phyloP scores from a whole-genome alignment of 768 basidiomycete species.

The Pholiota conissans region DNA sequence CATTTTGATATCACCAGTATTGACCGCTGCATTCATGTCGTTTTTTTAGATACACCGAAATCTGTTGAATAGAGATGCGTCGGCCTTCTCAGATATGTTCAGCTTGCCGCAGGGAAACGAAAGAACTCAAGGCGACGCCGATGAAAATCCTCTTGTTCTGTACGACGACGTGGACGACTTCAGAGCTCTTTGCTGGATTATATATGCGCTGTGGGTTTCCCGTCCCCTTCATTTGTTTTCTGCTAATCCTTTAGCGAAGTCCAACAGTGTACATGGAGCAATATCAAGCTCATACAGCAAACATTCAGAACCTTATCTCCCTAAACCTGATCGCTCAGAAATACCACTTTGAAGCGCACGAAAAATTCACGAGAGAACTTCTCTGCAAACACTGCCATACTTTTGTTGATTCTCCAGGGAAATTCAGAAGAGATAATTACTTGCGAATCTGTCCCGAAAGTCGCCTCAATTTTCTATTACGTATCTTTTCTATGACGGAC shows the following conservation, averaged over 20 bases:
- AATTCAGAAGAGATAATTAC: neutral
- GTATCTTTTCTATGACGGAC: neutral
- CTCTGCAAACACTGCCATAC: neutral
- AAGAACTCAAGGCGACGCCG: neutral
- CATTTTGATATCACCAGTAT: too few relatives aligned
- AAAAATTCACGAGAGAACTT: neutral
- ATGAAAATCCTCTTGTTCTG: conserved; percentile 15
- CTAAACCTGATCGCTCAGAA: neutral
- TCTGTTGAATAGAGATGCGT: conserved; percentile 11
- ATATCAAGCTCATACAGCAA: neutral
- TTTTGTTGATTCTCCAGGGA: too few relatives aligned
- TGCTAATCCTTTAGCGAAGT: neutral
- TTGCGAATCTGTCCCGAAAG: neutral
- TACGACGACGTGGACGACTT: conserved; percentile 15
- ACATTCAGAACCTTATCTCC: neutral
- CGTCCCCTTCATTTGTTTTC: too few relatives aligned
- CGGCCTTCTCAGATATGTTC: conserved; percentile 16
- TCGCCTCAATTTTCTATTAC: neutral
- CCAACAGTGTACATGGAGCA: neutral
- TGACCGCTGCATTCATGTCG: neutral
- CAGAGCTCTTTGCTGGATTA: conserved; percentile 18
- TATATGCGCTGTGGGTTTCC: conserved; percentile 22
- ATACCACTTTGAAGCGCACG: neutral
- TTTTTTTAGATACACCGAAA: conserved; percentile 11
- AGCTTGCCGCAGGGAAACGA: conserved; percentile 2